Conservation (phyloP, 1,284 basidiomycete genomes). For the Cutaneotrichosporon dermatis region DNA sequence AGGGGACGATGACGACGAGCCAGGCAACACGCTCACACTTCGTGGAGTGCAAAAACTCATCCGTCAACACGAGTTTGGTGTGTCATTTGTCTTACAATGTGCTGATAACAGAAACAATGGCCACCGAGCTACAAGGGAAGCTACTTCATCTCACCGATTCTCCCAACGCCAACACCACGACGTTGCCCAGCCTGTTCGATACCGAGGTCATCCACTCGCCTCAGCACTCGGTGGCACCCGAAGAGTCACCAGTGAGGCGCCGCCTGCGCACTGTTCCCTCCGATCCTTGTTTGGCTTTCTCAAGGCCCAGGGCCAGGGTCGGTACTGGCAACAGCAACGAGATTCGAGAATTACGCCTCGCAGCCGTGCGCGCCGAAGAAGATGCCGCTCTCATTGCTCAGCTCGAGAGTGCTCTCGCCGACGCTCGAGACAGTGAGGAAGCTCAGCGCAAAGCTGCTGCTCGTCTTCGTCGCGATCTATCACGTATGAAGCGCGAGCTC, state of each 20-base stretch:
- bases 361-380: conserved; percentile 20
- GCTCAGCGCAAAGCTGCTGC: conserved; percentile 34
- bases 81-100: too few species aligned
- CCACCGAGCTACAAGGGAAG: background rate
- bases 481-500: conserved; percentile 33
- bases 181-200: background rate
- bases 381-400: conserved; percentile 29
- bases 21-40: conserved; percentile 17
- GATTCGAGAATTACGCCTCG: conserved; percentile 4
- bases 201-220: background rate
- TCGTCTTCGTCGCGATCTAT: conserved; percentile 31
- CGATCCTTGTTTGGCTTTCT: conserved; percentile 3
- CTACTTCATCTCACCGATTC: background rate
- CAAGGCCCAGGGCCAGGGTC: background rate
- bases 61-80: conserved; percentile 11
- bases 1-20: conserved; percentile 1
- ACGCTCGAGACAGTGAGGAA: conserved; percentile 38
- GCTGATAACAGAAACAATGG: conserved; percentile 6
- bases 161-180: background rate
- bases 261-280: conserved; percentile 6
- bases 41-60: conserved; percentile 13
- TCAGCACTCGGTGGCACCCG: background rate
- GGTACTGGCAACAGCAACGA: background rate
- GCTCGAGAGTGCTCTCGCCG: conserved; percentile 36
- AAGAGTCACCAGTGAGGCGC: background rate